Evolutionary conservation across 148 eudicot genomes (phyloP).

Genomic region (Chenopodium suecicum): DNA sequence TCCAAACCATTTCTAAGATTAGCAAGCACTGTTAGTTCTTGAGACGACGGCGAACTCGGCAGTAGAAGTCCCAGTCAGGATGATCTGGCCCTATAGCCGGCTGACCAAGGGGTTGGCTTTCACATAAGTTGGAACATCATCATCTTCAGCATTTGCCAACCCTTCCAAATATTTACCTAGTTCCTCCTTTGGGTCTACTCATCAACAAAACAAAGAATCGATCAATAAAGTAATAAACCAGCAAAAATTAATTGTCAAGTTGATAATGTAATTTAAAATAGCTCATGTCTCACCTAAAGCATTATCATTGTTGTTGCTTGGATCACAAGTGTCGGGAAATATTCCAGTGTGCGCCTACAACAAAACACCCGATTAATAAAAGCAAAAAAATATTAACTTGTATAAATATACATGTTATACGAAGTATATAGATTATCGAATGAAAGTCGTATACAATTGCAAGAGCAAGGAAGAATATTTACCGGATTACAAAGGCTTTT

Average conservation of each 20-base stretch:
- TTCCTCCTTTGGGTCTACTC: slow-evolving; percentile 8
- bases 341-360: slow-evolving; percentile 31
- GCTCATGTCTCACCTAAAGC: slow-evolving; percentile 26
- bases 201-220: background rate
- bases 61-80: slow-evolving; percentile 20
- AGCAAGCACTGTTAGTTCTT: background rate
- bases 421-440: background rate
- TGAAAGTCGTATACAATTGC: background rate
- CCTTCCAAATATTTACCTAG: slow-evolving; percentile 3
- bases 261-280: too few relatives aligned
- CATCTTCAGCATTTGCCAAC: background rate
- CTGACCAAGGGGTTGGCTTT: slow-evolving; percentile 17
- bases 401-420: background rate
- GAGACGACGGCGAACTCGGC: background rate
- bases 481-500: slow-evolving; percentile 27
- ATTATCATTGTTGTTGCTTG: slow-evolving; percentile 18
- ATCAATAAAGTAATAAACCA: background rate
- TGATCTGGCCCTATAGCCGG: slow-evolving; percentile 19
- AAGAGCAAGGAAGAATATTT: background rate
- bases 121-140: slow-evolving; percentile 10
- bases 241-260: too few relatives aligned
- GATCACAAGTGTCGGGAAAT: slow-evolving; percentile 32
- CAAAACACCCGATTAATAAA: background rate
- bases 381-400: too few relatives aligned
- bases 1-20: too few relatives aligned